Percentiles rank a stretch among this genome's conserved stretches.
Conservation (phyloP, 306 rosid species). For the Vachellia pachyceras region DNA sequence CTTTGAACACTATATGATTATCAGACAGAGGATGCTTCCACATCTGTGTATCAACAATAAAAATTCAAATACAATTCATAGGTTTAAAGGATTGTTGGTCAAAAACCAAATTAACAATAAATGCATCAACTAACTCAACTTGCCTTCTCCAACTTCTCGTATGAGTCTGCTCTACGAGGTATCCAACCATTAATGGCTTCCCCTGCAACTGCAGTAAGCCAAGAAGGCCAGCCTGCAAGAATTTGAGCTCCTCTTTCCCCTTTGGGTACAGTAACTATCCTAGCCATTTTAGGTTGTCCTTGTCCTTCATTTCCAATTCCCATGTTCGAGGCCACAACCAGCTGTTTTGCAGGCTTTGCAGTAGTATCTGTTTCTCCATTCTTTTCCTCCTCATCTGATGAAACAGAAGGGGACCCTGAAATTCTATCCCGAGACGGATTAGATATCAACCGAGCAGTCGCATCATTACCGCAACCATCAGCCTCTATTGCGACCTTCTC, state of each 20-base stretch:
- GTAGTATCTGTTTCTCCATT: conserved; percentile 29
- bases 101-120: background rate
- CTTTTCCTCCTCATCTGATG: conserved; percentile 53
- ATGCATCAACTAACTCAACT: conserved; percentile 9
- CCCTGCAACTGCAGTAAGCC: conserved; percentile 82
- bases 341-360: conserved; percentile 44
- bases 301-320: conserved; percentile 38
- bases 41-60: background rate
- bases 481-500: conserved; percentile 45
- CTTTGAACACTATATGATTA: background rate
- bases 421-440: conserved; percentile 38
- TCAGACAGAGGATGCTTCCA: background rate
- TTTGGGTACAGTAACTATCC: conserved; percentile 43
- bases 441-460: conserved; percentile 51
- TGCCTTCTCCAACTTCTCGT: conserved; percentile 82
- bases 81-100: background rate
- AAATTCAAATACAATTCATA: background rate
- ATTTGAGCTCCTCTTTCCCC: conserved; percentile 75
- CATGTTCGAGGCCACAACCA: conserved; percentile 28
- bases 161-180: conserved; percentile 83
- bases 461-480: conserved; percentile 48
- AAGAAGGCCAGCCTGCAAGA: conserved; percentile 92
- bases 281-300: conserved; percentile 39
- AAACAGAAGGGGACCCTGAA: conserved; percentile 44
- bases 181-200: conserved; percentile 90